Evolutionary conservation across 2,329 filamentous ascomycete genomes (phyloP).

Genomic region (Pseudocercospora musae): DNA sequence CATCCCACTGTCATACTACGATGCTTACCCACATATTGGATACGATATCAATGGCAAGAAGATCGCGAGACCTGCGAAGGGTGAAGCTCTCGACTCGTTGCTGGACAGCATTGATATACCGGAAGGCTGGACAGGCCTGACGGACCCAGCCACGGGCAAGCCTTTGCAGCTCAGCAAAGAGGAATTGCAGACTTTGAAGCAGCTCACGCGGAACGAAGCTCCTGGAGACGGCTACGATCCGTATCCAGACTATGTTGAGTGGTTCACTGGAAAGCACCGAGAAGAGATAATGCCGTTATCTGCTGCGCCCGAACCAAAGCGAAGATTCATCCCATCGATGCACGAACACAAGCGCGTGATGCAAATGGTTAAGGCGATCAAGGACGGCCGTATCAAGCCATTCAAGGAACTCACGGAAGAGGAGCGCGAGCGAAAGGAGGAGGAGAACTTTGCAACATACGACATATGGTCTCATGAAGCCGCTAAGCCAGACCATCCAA

Average conservation of each 20-base stretch:
- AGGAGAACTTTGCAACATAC: slow-evolving; percentile 69
- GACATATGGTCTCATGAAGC: slow-evolving; percentile 96
- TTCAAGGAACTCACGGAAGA: slow-evolving; percentile 75
- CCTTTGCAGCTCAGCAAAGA: slow-evolving; percentile 82
- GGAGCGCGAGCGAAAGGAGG: slow-evolving; percentile 54
- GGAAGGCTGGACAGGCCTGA: slow-evolving; percentile 94
- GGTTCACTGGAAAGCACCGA: slow-evolving; percentile 83
- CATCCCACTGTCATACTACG: slow-evolving; percentile 92
- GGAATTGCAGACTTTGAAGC: slow-evolving; percentile 82
- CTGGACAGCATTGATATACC: slow-evolving; percentile 95
- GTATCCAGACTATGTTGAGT: slow-evolving; percentile 89
- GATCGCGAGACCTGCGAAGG: slow-evolving; percentile 92
- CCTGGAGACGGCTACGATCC: slow-evolving; percentile 87
- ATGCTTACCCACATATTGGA: slow-evolving; percentile 95
- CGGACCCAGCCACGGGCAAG: slow-evolving; percentile 90
- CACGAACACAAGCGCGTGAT: slow-evolving; percentile 95
- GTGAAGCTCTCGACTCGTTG: slow-evolving; percentile 86
- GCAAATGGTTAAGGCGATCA: slow-evolving; percentile 94
- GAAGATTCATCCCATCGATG: slow-evolving; percentile 92
- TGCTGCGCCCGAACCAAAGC: slow-evolving; percentile 90
- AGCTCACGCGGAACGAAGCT: slow-evolving; percentile 83
- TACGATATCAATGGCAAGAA: slow-evolving; percentile 99
- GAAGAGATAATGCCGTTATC: slow-evolving; percentile 89
- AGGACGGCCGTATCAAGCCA: slow-evolving; percentile 88
- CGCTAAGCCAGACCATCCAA: slow-evolving; percentile 75